Conservation (phyloP, 768 basidiomycete genomes). For the Clavulina sp. region DNA sequence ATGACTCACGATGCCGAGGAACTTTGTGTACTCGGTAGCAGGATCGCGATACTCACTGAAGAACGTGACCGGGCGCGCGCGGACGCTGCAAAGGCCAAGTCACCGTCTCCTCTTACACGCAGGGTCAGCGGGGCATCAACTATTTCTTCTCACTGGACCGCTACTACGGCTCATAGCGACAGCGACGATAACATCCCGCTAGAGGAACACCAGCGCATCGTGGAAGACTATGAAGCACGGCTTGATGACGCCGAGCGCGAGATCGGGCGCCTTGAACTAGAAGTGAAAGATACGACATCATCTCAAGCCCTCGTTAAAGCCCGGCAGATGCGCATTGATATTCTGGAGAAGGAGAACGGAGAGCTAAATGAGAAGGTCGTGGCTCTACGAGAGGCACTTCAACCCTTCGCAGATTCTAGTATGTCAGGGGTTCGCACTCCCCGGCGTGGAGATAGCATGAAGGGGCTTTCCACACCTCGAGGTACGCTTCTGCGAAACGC, state of each 20-base stretch:
- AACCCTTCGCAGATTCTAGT: background rate
- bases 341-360: constrained; percentile 59
- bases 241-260: constrained; percentile 62
- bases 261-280: constrained; percentile 46
- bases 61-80: background rate
- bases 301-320: constrained; percentile 62
- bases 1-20: constrained; percentile 26
- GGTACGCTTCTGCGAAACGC: no score
- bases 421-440: background rate
- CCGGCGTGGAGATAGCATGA: constrained; percentile 45
- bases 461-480: constrained; percentile 16
- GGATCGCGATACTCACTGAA: background rate
- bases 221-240: constrained; percentile 53
- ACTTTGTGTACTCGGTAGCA: background rate
- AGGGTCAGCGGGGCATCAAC: constrained; percentile 8
- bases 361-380: constrained; percentile 55
- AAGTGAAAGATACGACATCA: constrained; percentile 55
- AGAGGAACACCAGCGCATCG: constrained; percentile 5
- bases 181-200: constrained; percentile 16
- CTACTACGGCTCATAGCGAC: constrained; percentile 27
- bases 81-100: background rate
- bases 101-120: background rate
- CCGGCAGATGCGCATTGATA: constrained; percentile 56
- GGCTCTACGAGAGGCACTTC: constrained; percentile 5
- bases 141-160: constrained; percentile 11